Evolutionary conservation across 371 early-diverging fungal species (phyloP).

Genomic region (Entomophthora muscae): DNA sequence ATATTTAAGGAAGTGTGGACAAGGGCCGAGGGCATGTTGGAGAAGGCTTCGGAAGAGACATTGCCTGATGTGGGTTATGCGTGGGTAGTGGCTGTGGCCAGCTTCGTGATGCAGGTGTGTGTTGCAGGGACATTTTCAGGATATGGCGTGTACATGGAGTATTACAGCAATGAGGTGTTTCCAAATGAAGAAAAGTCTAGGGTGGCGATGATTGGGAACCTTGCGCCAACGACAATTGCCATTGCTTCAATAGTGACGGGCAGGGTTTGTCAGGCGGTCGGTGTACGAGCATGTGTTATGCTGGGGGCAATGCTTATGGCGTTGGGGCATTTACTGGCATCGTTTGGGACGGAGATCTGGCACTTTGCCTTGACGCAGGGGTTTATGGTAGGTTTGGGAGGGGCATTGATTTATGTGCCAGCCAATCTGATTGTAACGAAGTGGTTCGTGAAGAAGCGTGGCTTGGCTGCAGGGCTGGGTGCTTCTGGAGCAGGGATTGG

Average conservation of each 20-base stretch:
- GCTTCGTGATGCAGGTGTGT: constrained; percentile 27
- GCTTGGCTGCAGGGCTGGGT: constrained; percentile 41
- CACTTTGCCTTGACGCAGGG: constrained; percentile 51
- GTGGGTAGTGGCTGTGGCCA: constrained; percentile 33
- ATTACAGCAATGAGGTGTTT: background rate
- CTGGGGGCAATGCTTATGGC: background rate
- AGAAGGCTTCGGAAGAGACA: too few species aligned
- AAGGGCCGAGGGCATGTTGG: too few species aligned
- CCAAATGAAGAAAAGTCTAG: background rate
- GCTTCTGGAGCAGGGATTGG: constrained; percentile 44
- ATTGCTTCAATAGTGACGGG: background rate
- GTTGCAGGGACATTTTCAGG: background rate
- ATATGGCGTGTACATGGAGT: background rate
- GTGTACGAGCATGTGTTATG: background rate
- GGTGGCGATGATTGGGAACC: too few species aligned
- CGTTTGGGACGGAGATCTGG: too few species aligned
- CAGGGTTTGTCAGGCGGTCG: background rate
- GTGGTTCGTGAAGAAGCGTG: constrained; percentile 35
- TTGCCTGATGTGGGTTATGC: constrained; percentile 38
- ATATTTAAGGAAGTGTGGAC: too few species aligned
- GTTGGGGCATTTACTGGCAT: background rate
- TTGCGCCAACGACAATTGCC: background rate
- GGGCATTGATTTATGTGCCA: constrained; percentile 34
- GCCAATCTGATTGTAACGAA: constrained; percentile 22
- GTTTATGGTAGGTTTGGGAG: constrained; percentile 41